Base-by-base conservation (phyloP, 2,329 filamentous ascomycete species). In the Myriosclerotinia duriaeana region DNA sequence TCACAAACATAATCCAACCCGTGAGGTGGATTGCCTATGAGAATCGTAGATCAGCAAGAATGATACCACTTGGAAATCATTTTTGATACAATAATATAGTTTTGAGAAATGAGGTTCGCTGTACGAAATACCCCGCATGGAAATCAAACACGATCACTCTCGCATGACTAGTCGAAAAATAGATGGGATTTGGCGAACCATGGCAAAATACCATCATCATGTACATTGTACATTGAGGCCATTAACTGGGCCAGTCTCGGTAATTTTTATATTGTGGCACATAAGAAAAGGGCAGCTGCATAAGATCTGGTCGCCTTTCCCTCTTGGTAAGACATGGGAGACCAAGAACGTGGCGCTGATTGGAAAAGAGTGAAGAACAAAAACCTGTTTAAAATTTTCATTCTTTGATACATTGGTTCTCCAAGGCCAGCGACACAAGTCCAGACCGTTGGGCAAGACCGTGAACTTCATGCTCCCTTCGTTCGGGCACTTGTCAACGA, bases 291-390 rank as follows among this genome's bases (percentile, higher is more conserved):
- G 63, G 36, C 54, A 59, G 34, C 44, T 65, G 64, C 64, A 65
- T 42, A 50, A 65, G 55, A 65, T 65, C 64, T 65, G 64, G 64
- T 60, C 55, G 54, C 64, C 64, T 65, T 53, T 42, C 53, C 26
- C n/a, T 38, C 46, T 59, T 44, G 54, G 64, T 65, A 36, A 60
- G 54, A 65, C 46, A 65, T 46, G 42, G 56, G 34, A 59, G 53
- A 58, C 30, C 53, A 50, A 54, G 63, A 59, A 65, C n/a, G 53
- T 58, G 38, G 53, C 42, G 34, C 15, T 22, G 61, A 64, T 64
- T 64, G 61, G 17, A 64, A 42, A 46, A 20, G 12, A 20, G 20
- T 34, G 30, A 34, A 55, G 40, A 26, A 56, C 40, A 48, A 64
- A 56, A 55, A 64, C 52, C 61, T 64, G 40, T 9, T 48, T 15